These are phyloP conservation scores for Saprolegnia parasitica DNA, from an alignment of 352 stramenopile species.

Conservation along the genomic window DNA sequence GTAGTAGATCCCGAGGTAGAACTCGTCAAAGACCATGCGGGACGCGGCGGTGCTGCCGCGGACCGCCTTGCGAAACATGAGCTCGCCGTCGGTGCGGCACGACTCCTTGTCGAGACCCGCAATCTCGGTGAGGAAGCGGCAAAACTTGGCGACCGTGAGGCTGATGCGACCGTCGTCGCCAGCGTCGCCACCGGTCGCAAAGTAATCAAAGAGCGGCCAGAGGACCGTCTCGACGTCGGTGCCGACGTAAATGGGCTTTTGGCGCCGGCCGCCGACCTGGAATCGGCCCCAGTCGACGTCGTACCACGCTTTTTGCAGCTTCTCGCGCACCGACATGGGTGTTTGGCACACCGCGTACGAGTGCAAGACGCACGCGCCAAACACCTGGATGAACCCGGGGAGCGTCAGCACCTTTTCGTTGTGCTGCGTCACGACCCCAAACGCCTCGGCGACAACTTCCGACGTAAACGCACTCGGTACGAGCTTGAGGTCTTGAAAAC, in stretches of 20 bases:
- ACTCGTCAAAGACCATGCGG: constrained; percentile 57
- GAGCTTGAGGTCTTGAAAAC: constrained; percentile 62
- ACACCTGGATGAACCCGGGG: constrained; percentile 48
- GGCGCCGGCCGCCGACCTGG: constrained; percentile 38
- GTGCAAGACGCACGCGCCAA: constrained; percentile 58
- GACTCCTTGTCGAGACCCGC: constrained; percentile 33
- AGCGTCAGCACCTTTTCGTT: constrained; percentile 34
- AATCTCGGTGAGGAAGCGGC: constrained; percentile 67
- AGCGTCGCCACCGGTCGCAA: constrained; percentile 34
- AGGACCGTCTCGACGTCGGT: constrained; percentile 62
- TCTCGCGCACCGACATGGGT: constrained; percentile 51
- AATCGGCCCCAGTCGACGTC: constrained; percentile 34
- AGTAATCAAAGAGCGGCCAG: constrained; percentile 81
- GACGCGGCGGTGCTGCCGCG: constrained; percentile 36
- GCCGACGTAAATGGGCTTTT: constrained; percentile 47
- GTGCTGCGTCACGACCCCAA: constrained; percentile 30
- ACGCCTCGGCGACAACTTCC: constrained; percentile 47
- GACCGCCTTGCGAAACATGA: constrained; percentile 38
- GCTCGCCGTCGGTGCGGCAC: constrained; percentile 29
- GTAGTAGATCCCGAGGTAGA: constrained; percentile 63
- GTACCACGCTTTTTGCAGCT: constrained; percentile 62
- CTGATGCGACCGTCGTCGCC: constrained; percentile 37
- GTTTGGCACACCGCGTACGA: constrained; percentile 37
- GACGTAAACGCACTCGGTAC: constrained; percentile 48
- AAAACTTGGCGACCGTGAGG: constrained; percentile 50